Evolutionary conservation across 2,329 filamentous ascomycete species (phyloP).

Genomic region (Microsporum ferrugineum): DNA sequence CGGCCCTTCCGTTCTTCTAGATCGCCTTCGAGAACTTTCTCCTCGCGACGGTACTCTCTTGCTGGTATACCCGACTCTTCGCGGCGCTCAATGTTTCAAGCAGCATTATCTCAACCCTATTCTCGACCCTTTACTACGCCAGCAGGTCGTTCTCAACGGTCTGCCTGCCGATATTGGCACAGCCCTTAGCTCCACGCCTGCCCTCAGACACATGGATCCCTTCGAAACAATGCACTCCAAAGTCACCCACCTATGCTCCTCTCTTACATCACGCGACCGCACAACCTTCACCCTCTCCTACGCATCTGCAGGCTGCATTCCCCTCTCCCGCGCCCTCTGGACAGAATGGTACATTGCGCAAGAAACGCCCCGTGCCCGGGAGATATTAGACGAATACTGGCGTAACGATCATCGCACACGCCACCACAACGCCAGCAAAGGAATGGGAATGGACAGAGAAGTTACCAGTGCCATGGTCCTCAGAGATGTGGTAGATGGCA

Average conservation of each 20-base stretch:
- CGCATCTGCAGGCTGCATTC: constrained; percentile 40
- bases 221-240: constrained; percentile 41
- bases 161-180: constrained; percentile 47
- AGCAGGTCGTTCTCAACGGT: constrained; percentile 47
- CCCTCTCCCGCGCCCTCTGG: constrained; percentile 45
- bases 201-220: constrained; percentile 44
- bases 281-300: constrained; percentile 38
- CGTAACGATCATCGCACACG: constrained; percentile 24
- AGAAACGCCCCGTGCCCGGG: constrained; percentile 48
- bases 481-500: constrained; percentile 47
- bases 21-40: constrained; percentile 50
- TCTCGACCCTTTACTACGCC: constrained; percentile 49
- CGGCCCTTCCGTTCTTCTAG: constrained; percentile 47
- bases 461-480: constrained; percentile 46
- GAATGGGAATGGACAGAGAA: constrained; percentile 22
- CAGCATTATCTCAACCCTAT: constrained; percentile 49
- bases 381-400: constrained; percentile 36
- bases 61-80: constrained; percentile 51
- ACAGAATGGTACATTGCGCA: constrained; percentile 55
- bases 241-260: constrained; percentile 30
- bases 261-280: constrained; percentile 20
- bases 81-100: constrained; percentile 48
- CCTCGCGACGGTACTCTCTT: constrained; percentile 46
- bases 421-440: constrained; percentile 20
- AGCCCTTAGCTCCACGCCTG: constrained; percentile 43